A percentile compares a stretch with the other conserved stretches of the same genome.
Conservation (phyloP, 495 filamentous ascomycete species). For the Penicillium canescens region DNA sequence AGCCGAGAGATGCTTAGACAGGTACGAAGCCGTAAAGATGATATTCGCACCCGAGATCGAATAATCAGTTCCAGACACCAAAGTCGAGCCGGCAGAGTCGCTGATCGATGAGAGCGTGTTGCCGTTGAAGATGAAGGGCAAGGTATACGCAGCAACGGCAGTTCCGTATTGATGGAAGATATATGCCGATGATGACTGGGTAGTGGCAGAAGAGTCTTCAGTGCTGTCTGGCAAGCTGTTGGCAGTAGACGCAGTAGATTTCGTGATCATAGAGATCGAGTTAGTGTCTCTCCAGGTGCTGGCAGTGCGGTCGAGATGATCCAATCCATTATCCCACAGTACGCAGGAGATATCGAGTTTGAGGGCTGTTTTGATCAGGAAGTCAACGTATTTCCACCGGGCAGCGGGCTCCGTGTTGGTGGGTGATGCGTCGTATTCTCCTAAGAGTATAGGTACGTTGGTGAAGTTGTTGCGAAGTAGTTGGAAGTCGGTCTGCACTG, state of each 20-base stretch:
- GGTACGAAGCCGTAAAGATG: slow-evolving; percentile 48
- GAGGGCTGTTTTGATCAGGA: slow-evolving; percentile 47
- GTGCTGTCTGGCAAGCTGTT: slow-evolving; percentile 59
- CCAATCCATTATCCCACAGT: slow-evolving; percentile 59
- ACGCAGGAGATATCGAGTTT: slow-evolving; percentile 48
- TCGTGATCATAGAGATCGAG: slow-evolving; percentile 46
- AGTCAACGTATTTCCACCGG: slow-evolving; percentile 60
- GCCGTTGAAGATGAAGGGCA: slow-evolving; percentile 54
- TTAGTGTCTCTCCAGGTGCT: slow-evolving; percentile 52
- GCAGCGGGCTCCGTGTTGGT: slow-evolving; percentile 52
- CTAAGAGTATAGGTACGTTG: slow-evolving; percentile 54
- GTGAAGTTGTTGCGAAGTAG: slow-evolving; percentile 54
- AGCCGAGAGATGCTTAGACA: slow-evolving; percentile 41
- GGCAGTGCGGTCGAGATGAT: slow-evolving; percentile 41
- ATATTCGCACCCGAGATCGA: slow-evolving; percentile 43
- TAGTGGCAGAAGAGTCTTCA: slow-evolving; percentile 41
- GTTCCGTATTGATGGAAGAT: slow-evolving; percentile 56
- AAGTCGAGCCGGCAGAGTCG: slow-evolving; percentile 31
- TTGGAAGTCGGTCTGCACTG: slow-evolving; percentile 51
- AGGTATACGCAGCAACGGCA: slow-evolving; percentile 36
- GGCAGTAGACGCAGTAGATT: slow-evolving; percentile 38
- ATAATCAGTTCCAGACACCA: slow-evolving; percentile 45
- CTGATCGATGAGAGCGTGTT: slow-evolving; percentile 51
- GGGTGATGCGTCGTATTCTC: slow-evolving; percentile 57
- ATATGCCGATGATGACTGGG: slow-evolving; percentile 52